Conservation (phyloP, 2,329 filamentous ascomycete genomes). For the Hymenoscyphus scutula region DNA sequence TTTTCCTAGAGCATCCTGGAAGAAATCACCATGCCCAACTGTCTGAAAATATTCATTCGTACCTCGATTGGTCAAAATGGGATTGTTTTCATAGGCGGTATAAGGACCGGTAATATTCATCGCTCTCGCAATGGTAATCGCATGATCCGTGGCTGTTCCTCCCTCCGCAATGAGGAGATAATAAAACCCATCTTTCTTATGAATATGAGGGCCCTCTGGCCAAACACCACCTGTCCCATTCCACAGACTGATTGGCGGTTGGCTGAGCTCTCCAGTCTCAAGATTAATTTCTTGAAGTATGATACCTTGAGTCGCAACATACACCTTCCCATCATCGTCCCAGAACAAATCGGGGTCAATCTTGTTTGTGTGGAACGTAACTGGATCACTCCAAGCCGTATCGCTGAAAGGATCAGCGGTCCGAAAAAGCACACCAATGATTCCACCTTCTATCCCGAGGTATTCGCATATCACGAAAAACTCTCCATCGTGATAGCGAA, state of each 20-base stretch:
- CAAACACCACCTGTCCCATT: constrained; percentile 45
- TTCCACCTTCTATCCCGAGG: constrained; percentile 41
- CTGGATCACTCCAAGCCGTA: constrained; percentile 43
- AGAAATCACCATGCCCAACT: constrained; percentile 56
- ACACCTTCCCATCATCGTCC: constrained; percentile 54
- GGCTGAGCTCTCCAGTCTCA: constrained; percentile 36
- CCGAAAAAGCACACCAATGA: constrained; percentile 45
- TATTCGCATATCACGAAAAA: constrained; percentile 46
- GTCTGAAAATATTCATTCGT: constrained; percentile 49
- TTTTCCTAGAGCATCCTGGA: constrained; percentile 48
- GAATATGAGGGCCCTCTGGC: constrained; percentile 54
- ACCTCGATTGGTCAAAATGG: constrained; percentile 46
- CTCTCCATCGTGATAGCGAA: constrained; percentile 40
- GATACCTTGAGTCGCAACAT: constrained; percentile 45
- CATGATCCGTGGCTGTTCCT: constrained; percentile 49
- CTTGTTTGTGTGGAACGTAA: constrained; percentile 48
- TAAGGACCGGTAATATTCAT: constrained; percentile 45
- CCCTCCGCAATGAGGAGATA: constrained; percentile 55
- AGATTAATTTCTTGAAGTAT: constrained; percentile 42
- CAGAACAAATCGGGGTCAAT: constrained; percentile 57
- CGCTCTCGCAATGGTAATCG: constrained; percentile 48
- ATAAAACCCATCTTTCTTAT: constrained; percentile 49
- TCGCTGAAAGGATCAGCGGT: constrained; percentile 42
- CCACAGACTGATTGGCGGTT: constrained; percentile 41
- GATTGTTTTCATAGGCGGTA: constrained; percentile 43